A percentile compares a stretch with the other conserved stretches of the same genome.
phyloP scores from a whole-genome alignment of 306 rosid species.

The Begonia loranthoides region DNA sequence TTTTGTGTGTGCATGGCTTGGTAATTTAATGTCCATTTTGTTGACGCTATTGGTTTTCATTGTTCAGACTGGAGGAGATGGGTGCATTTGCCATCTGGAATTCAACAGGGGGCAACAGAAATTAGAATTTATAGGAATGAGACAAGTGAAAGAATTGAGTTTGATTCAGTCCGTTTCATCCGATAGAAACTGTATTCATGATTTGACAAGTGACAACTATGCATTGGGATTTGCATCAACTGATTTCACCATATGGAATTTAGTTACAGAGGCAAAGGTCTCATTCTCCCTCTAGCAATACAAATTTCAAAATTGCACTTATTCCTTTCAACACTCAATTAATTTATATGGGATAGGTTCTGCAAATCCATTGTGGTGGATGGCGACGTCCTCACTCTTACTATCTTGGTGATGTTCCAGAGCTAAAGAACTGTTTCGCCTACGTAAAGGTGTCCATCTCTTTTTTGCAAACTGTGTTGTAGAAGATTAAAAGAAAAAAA shows the following conservation, averaged over 20 bases:
- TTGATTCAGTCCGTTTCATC: constrained; percentile 45
- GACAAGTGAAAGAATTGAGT: constrained; percentile 83
- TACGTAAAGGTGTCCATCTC: constrained; percentile 55
- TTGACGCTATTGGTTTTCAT: constrained; percentile 2
- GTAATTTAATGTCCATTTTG: no score
- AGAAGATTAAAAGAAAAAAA: no score
- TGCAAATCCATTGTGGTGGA: constrained; percentile 86
- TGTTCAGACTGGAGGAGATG: constrained; percentile 92
- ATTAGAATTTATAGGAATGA: constrained; percentile 89
- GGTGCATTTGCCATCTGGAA: constrained; percentile 82
- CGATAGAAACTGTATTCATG: constrained; percentile 21
- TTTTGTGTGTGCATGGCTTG: no score
- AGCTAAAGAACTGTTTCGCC: constrained; percentile 75
- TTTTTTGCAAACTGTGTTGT: no score
- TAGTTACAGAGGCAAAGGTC: constrained; percentile 73
- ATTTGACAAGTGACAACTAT: constrained; percentile 29
- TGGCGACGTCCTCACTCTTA: constrained; percentile 94
- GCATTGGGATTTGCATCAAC: constrained; percentile 90
- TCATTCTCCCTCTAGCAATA: constrained; percentile 1
- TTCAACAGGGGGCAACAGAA: constrained; percentile 38
- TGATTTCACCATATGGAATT: constrained; percentile 78
- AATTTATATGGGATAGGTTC: constrained; percentile 35
- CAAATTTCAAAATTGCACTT: neutral
- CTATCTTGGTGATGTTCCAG: constrained; percentile 80
- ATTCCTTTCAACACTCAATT: constrained; percentile 12